Evolutionary conservation across 108 stramenopile species (phyloP).

Genomic region (Pelagomonas calceolata): DNA sequence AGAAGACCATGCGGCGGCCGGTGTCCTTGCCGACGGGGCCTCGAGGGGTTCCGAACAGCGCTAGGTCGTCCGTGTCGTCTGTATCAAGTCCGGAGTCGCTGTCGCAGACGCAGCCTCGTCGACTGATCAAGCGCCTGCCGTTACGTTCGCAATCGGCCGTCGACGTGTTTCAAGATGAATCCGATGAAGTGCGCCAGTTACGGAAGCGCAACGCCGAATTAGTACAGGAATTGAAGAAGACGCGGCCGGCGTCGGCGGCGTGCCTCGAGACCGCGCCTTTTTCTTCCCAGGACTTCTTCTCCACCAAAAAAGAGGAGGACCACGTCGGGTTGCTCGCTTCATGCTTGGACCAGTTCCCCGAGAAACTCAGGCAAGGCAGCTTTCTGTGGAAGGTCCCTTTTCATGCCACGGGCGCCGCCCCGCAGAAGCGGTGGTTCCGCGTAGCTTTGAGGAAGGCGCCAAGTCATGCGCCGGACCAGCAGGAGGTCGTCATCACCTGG

Average conservation of each 20-base stretch:
- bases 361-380: not conserved
- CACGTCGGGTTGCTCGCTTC: not conserved
- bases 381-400: not conserved
- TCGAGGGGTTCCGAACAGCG: too few species aligned
- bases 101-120: too few species aligned
- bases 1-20: too few species aligned
- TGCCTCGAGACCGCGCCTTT: not conserved
- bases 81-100: too few species aligned
- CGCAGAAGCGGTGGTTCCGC: not conserved
- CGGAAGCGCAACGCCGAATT: not conserved
- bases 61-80: too few species aligned
- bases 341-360: not conserved
- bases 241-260: not conserved
- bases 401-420: not conserved
- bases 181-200: not conserved
- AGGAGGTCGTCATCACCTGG: not conserved
- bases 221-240: not conserved
- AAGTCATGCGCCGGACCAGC: not conserved
- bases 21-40: too few species aligned
- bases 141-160: not conserved
- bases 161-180: not conserved
- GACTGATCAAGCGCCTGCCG: too few species aligned
- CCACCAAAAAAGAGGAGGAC: not conserved
- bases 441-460: not conserved
- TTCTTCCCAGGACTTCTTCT: not conserved